These are phyloP conservation scores for Penicillium lividum DNA, from an alignment of 495 filamentous ascomycete genomes.

Conservation along the genomic window DNA sequence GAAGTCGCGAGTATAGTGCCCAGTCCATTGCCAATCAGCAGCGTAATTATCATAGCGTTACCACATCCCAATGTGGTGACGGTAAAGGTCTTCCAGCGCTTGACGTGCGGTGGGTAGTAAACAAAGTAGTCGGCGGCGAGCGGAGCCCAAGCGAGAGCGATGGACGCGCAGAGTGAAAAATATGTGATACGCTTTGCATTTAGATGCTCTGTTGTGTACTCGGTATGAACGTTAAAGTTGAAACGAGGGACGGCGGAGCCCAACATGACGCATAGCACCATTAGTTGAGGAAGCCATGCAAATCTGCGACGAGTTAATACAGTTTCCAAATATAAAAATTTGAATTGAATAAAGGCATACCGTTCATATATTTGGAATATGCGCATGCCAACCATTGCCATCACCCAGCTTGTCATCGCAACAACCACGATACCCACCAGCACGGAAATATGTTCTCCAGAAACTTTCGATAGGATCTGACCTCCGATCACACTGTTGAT, in stretches of 20 bases:
- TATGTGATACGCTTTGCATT: constrained; percentile 62
- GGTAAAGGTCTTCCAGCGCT: constrained; percentile 44
- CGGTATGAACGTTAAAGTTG: constrained; percentile 50
- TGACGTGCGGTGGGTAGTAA: constrained; percentile 54
- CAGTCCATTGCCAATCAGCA: constrained; percentile 72
- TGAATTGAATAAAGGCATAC: constrained; percentile 7
- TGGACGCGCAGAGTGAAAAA: constrained; percentile 60
- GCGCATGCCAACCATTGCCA: constrained; percentile 73
- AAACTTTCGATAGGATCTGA: constrained; percentile 59
- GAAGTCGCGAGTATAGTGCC: constrained; percentile 58
- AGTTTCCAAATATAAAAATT: too few relatives aligned
- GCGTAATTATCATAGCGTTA: constrained; percentile 55
- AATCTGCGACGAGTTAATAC: constrained; percentile 40
- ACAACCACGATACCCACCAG: constrained; percentile 70
- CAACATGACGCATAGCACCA: constrained; percentile 65
- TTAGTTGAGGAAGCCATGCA: constrained; percentile 68
- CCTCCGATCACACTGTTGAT: constrained; percentile 58
- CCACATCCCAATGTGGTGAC: constrained; percentile 52
- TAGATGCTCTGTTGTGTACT: constrained; percentile 40
- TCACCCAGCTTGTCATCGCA: constrained; percentile 58
- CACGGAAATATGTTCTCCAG: constrained; percentile 58
- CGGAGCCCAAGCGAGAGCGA: constrained; percentile 55
- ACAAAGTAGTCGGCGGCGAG: constrained; percentile 59
- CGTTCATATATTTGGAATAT: constrained; percentile 72
- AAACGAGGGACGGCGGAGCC: constrained; percentile 68